A percentile compares a stretch with the other conserved stretches of the same genome.
Evolutionary conservation across 352 stramenopile genomes (phyloP).

Genomic region (Globisporangium paddicum): DNA sequence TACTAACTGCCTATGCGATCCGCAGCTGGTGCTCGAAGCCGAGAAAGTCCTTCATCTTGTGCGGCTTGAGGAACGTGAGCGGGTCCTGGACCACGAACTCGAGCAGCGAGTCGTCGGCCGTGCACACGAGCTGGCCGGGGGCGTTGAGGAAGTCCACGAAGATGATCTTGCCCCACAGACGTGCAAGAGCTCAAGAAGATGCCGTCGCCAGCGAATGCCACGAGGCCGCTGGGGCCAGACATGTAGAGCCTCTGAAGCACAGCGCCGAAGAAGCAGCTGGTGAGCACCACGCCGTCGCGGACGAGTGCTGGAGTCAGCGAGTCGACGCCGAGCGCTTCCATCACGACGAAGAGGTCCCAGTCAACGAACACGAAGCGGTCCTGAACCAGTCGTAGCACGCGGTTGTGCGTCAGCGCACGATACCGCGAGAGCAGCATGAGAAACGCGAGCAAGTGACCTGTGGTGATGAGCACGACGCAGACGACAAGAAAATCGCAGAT

Average conservation of each 20-base stretch:
- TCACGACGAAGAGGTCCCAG: constrained; percentile 28
- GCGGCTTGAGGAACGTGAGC: constrained; percentile 11
- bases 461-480: constrained; percentile 5
- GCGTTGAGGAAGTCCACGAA: constrained; percentile 15
- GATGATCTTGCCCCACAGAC: constrained; percentile 9
- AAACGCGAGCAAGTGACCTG: background rate
- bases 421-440: background rate
- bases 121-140: constrained; percentile 9
- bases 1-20: background rate
- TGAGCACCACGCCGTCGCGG: background rate
- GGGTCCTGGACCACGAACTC: constrained; percentile 12
- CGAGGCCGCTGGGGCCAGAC: background rate
- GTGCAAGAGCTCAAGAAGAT: background rate
- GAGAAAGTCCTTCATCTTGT: constrained; percentile 6
- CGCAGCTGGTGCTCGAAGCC: constrained; percentile 8
- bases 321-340: constrained; percentile 33
- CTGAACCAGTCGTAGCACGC: constrained; percentile 25
- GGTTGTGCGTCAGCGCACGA: constrained; percentile 17
- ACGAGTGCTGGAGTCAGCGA: constrained; percentile 5
- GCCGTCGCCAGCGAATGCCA: background rate
- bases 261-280: background rate
- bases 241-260: background rate
- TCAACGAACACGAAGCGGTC: constrained; percentile 27
- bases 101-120: constrained; percentile 4
- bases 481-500: constrained; percentile 14